Conservation (phyloP, 108 stramenopile genomes). For the Ochromonas danica region DNA sequence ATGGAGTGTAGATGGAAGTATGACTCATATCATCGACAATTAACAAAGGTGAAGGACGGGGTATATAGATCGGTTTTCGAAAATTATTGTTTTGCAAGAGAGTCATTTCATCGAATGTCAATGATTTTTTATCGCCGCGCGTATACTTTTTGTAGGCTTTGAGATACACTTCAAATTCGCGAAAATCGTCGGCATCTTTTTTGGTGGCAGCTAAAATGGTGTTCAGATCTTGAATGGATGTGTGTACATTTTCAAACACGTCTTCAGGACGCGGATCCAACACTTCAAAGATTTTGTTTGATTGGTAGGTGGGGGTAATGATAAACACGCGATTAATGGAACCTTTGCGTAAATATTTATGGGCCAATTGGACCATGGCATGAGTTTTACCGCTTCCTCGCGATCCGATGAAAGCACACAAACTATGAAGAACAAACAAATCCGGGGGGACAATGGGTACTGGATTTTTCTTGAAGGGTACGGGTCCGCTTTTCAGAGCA, state of each 20-base stretch:
- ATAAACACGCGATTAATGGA: constrained; percentile 16
- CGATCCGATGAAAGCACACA: constrained; percentile 14
- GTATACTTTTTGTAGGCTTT: constrained; percentile 17
- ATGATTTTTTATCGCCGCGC: constrained; percentile 15
- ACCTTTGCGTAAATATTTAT: constrained; percentile 17
- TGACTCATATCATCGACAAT: constrained; percentile 16
- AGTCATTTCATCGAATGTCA: constrained; percentile 16
- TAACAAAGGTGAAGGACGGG: constrained; percentile 14
- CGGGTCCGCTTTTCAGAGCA: constrained; percentile 13
- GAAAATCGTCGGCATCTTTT: constrained; percentile 15
- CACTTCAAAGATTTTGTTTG: constrained; percentile 17
- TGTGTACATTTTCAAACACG: constrained; percentile 16
- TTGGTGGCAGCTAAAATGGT: constrained; percentile 15
- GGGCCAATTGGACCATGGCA: constrained; percentile 13
- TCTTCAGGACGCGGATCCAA: constrained; percentile 13
- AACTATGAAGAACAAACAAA: constrained; percentile 17
- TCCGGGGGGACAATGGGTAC: constrained; percentile 12
- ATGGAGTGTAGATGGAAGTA: constrained; percentile 15
- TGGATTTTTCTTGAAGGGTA: constrained; percentile 16
- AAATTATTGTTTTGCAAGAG: constrained; percentile 17
- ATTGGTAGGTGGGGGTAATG: constrained; percentile 14
- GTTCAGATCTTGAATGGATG: constrained; percentile 15
- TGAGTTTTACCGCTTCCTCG: constrained; percentile 14
- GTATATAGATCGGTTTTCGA: constrained; percentile 16
- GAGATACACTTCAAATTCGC: constrained; percentile 15